phyloP scores from a whole-genome alignment of 345 rosid species.

The Murraya paniculata region DNA sequence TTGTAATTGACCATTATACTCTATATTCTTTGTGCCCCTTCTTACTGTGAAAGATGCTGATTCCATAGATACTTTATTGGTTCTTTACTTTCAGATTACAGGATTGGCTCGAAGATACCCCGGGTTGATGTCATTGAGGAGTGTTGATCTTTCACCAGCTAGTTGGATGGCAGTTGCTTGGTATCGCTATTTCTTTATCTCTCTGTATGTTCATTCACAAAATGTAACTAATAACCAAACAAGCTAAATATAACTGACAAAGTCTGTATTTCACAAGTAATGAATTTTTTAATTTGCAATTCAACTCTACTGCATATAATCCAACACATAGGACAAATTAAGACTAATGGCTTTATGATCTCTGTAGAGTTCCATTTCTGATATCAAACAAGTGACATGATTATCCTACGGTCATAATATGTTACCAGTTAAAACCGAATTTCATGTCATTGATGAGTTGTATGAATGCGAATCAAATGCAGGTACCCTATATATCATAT shows the following conservation, averaged over 20 bases:
- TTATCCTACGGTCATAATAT: background rate
- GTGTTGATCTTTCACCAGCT: slow-evolving; percentile 99
- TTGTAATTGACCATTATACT: slow-evolving; percentile 7
- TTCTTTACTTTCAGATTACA: slow-evolving; percentile 54
- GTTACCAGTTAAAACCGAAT: no score
- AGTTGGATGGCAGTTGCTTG: slow-evolving; percentile 99
- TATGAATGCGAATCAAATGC: slow-evolving; percentile 9
- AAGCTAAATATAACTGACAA: background rate
- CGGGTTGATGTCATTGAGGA: slow-evolving; percentile 86
- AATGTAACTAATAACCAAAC: slow-evolving; percentile 1
- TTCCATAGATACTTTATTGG: slow-evolving; percentile 17
- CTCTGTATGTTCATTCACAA: background rate
- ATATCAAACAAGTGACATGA: background rate
- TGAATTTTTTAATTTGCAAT: background rate
- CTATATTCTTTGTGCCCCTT: slow-evolving; percentile 11
- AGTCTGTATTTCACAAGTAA: background rate
- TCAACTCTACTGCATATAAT: background rate
- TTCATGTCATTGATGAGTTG: background rate
- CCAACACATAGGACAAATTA: background rate
- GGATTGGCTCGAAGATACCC: slow-evolving; percentile 69
- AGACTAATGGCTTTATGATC: background rate
- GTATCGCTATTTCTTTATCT: slow-evolving; percentile 37
- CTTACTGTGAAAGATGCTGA: background rate
- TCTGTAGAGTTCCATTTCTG: background rate
- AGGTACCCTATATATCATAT: slow-evolving; percentile 99